Evolutionary conservation across 139 green algal genomes (phyloP), one percentile per base, ranked within the genome.

Genomic region (Asterochloris erici): DNA sequence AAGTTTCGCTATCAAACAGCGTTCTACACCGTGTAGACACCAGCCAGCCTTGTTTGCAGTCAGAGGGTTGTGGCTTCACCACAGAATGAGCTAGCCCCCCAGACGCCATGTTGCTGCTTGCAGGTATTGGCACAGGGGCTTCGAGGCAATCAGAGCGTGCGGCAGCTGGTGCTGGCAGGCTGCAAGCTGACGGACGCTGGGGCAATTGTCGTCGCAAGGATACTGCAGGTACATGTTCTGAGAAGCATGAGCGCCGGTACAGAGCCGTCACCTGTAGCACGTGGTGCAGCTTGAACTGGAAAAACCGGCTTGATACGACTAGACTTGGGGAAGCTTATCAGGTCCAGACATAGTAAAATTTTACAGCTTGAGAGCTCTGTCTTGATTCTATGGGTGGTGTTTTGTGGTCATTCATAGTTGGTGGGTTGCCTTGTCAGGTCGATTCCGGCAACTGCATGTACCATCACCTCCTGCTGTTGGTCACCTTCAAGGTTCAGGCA

Each of bases 261-360:
- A 77, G n/a, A 2, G 11, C 12, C 26, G 26, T 12, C 26, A 9
- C 21, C 17, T 71, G 19, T 71, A 2, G 21, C 21, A 21, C 10
- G 66, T 21, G 66, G 1, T 71, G 66, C 21, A 4, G 66, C 21
- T 24, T 26, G 21, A 71, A 24, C 9, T 26, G 17, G 66, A 21
- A 71, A 71, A 71, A 1, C 66, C 90, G 93, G 93, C 93, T 97
- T 97, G 96, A 97, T 97, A 96, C 97, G 93, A 97, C 93, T 97
- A 93, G 96, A 97, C 93, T 96, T 93, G 91, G 92, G 93, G 91
- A 95, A 96, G 95, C 93, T 97, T 95, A 14, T 16, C 64, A 24
- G 64, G 64, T 24, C 64, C 14, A 70, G 64, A 14, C 16, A 16
- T 24, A 14, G 16, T 70, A 16, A 70, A 14, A 70, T 16, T 16